Base-by-base conservation (phyloP, 495 filamentous ascomycete genomes). In the Aspergillus steynii region DNA sequence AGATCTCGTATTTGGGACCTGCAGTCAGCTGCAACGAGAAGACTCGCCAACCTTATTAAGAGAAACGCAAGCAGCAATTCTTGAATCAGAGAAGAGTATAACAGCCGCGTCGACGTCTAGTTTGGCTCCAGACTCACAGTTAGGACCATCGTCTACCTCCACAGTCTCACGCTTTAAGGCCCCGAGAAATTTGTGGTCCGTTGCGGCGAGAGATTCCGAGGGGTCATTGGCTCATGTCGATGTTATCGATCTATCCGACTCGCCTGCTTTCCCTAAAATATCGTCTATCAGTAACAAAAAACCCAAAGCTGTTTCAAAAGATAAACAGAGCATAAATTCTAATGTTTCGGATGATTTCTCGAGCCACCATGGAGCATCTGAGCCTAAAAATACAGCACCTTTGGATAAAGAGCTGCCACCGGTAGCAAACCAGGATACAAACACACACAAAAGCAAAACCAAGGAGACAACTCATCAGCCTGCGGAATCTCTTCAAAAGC, bases 1-100 rank as follows among this genome's bases (percentile, higher is more conserved):
- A 69, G 87, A 93, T 61, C 88, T 96, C 62, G 74, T 97, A 2
- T 98, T 98, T 71, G 94, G 93, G 15, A 97, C 92, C 1, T 96
- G 90, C 20, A 97, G 93, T 72, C 94, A 98, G 71, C 76, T 98
- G 20, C 90, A 89, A 52, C 80, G 81, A 56, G 89, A 91, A 45
- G 86, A 92, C 53, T 91, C 91, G 0, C 89, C 90, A 3, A 79
- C 81, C 2, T 80, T 86, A 5, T 75, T 93, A 4, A 80, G 83
- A 54, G 84, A 93, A 53, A 76, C 89, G 37, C 90, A 93, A 58
- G 72, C 82, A 65, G 90, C 90, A 20, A 87, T 94, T 60, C 78
- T 77, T 59, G 79, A 81, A 54, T 94, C 91, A 0, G 80, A 83
- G 57, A 66, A 52, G 8, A 53, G 53, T 48, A 28, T 53, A 12